Conservation (phyloP, 768 basidiomycete genomes). For the Trichaptum fuscoviolaceum region DNA sequence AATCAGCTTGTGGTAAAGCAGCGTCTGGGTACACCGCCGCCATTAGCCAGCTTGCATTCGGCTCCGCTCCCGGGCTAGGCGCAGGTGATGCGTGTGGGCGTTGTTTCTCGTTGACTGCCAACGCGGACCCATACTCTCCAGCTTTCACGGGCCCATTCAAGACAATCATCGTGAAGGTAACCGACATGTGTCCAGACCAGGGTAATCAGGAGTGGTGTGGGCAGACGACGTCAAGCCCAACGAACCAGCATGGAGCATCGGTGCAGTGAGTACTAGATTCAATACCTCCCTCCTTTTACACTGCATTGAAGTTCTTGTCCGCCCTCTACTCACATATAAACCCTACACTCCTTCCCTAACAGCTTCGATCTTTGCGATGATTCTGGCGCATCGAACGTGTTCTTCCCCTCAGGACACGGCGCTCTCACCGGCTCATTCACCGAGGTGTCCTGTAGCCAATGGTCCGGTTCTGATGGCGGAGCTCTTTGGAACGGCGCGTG, state of each 20-base stretch:
- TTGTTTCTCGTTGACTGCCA: conserved; percentile 50
- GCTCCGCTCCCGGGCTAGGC: conserved; percentile 42
- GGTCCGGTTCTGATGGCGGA: conserved; percentile 50
- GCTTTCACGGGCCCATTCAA: conserved; percentile 45
- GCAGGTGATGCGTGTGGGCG: conserved; percentile 59
- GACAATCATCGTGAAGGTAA: conserved; percentile 48
- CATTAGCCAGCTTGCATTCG: conserved; percentile 53
- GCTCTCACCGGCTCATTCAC: conserved; percentile 48
- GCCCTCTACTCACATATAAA: neutral
- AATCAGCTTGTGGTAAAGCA: conserved; percentile 46
- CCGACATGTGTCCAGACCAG: conserved; percentile 38
- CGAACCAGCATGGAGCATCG: conserved; percentile 37
- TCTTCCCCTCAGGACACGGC: conserved; percentile 53
- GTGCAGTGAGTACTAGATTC: conserved; percentile 40
- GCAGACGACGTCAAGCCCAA: conserved; percentile 36
- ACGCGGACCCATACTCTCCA: conserved; percentile 47
- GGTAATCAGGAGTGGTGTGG: conserved; percentile 54
- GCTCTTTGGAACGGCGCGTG: conserved; percentile 45
- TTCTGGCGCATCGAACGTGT: conserved; percentile 43
- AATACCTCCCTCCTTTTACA: neutral
- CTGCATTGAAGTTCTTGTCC: neutral
- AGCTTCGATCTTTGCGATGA: conserved; percentile 63
- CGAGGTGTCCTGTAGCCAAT: conserved; percentile 53
- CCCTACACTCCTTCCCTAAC: neutral
- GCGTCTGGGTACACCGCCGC: conserved; percentile 51